Percentiles rank a stretch among this genome's conserved stretches.
These are phyloP conservation scores for Penicillium griseofulvum DNA, from an alignment of 2,329 filamentous ascomycete genomes.

Conservation along the genomic window DNA sequence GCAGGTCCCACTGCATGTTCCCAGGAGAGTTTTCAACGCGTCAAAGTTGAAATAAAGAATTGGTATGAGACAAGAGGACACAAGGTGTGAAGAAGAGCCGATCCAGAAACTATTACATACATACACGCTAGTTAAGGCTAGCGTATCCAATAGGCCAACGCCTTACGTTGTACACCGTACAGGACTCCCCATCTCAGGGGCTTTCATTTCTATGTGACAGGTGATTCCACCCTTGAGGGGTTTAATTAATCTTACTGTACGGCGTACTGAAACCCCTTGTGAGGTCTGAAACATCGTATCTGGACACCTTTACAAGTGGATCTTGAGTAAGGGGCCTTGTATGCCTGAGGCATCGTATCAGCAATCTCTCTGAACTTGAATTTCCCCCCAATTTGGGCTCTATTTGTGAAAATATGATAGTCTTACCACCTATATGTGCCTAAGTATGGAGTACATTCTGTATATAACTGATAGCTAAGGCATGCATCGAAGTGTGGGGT, in stretches of 20 bases:
- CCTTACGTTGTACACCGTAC: constrained; percentile 1
- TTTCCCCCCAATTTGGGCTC: background rate
- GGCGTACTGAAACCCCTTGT: background rate
- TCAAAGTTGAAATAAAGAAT: background rate
- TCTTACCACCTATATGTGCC: background rate
- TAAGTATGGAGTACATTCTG: background rate
- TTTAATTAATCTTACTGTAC: background rate
- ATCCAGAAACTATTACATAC: constrained; percentile 14
- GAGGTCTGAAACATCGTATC: background rate
- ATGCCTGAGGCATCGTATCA: background rate
- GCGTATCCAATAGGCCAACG: constrained; percentile 5
- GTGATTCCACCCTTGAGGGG: background rate
- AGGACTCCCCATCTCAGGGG: constrained; percentile 4
- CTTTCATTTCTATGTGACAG: constrained; percentile 4
- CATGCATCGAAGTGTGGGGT: background rate
- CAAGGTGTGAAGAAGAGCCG: constrained; percentile 2
- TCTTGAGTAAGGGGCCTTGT: background rate
- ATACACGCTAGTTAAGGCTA: constrained; percentile 10
- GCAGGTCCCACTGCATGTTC: constrained; percentile 11
- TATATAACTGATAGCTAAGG: background rate
- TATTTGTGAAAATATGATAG: background rate
- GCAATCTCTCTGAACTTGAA: background rate
- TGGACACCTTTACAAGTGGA: background rate
- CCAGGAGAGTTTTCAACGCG: constrained; percentile 1
- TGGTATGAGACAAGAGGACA: constrained; percentile 1